Evolutionary conservation across 225 moss, liverwort and hornwort genomes (phyloP), one percentile per base, ranked within the genome.

Genomic region (Marchantia paleacea): DNA sequence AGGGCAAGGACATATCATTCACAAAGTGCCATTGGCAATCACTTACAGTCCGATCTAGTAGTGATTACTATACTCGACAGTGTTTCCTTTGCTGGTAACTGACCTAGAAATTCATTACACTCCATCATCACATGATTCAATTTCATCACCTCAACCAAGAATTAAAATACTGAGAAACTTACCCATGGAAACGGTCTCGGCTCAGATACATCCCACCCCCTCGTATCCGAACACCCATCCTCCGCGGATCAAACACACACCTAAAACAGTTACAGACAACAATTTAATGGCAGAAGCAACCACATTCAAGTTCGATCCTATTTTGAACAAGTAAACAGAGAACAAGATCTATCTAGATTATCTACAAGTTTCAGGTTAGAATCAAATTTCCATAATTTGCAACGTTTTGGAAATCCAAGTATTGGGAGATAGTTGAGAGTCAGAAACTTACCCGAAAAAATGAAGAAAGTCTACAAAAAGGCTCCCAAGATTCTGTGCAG

Each of bases 401-500:
- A 29, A 66, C 12, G 10, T 14, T 66, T 62, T 66, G 26, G 6
- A 28, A 58, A 0, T 12, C 24, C 30, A 9, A 66, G 10, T 26
- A 28, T 26, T 39, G 39, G 39, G 20, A 14, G 8, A 55, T 55
- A 54, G 53, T 74, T 55, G 15, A 22, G 55, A 53, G 54, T 54
- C 12, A 39, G 5, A 7, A 60, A 75, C 84, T 84, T 85, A 93
- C 93, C 95, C 92, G 81, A 95, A 92, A 84, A 92, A 93, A 72
- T 95, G 93, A 70, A 95, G 91, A 77, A 95, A 93, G 80, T 92
- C 95, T 90, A 93, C 88, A 72, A 95, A 91, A 70, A 95, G 90
- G 83, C 88, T 91, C 83, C 93, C 95, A 78, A 95, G 92, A 81
- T 89, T 95, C 93, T 95, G 90, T 72, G 70, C 74, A 82, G 49